phyloP scores from a whole-genome alignment of 345 rosid species.

The Lepidium didymum region DNA sequence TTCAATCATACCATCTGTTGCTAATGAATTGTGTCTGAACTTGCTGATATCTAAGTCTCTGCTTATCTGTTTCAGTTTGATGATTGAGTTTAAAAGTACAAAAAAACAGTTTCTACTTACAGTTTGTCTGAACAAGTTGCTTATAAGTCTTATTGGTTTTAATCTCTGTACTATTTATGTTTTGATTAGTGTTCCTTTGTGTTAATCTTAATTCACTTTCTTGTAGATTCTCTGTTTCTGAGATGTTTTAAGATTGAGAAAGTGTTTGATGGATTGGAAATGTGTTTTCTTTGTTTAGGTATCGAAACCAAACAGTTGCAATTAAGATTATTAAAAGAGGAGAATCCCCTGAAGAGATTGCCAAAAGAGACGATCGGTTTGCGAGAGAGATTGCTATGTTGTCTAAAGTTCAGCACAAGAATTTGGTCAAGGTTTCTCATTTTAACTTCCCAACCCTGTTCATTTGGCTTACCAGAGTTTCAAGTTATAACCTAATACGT shows the following conservation, averaged over 20 bases:
- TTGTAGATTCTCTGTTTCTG: conserved; percentile 3
- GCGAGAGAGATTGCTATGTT: conserved; percentile 87
- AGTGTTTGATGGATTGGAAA: background rate
- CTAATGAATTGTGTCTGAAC: background rate
- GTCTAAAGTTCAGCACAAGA: conserved; percentile 85
- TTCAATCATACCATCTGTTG: background rate
- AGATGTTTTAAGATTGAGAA: background rate
- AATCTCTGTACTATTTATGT: background rate
- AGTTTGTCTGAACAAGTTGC: background rate
- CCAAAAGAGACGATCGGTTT: conserved; percentile 68
- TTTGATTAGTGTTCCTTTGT: background rate
- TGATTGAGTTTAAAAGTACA: background rate
- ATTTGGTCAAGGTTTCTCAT: conserved; percentile 71
- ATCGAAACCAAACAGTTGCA: conserved; percentile 78
- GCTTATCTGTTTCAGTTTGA: background rate
- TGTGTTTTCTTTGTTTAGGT: conserved; percentile 37
- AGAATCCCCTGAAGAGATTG: conserved; percentile 74
- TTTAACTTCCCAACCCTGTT: background rate
- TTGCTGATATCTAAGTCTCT: background rate
- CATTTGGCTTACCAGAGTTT: background rate
- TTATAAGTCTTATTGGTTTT: background rate
- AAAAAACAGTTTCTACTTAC: background rate
- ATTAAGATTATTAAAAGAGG: conserved; percentile 76
- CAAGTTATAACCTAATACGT: background rate
- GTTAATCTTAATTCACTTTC: background rate